Evolutionary conservation across 1,139 yeast species (phyloP), one percentile per base, ranked within the genome.

Genomic region (Citeromyces siamensis): DNA sequence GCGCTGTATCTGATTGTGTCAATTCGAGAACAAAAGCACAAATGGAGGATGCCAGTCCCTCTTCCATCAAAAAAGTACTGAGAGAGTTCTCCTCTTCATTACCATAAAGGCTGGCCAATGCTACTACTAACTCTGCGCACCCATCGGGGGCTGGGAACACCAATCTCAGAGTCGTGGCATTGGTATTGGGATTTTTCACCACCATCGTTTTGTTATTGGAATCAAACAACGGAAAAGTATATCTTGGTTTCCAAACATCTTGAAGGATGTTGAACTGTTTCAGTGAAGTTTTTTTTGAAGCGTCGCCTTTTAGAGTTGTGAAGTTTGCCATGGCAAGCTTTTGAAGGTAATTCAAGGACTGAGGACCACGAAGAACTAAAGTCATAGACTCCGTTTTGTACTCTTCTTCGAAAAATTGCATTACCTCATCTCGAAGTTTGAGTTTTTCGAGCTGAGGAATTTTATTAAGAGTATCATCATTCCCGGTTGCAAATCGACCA

Each of bases 291-390:
- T 10, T 32, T 4, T 18, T 14, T 17, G 20, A 3, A 1, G 37
- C 19, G 2, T 42, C 36, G 13, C 35, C 31, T 26, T n/a, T 39
- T 19, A 66, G 44, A 33, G 48, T 55, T 27, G 55, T 50, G 47
- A 77, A 76, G 40, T 60, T 52, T 1, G 55, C 34, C 2, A 61
- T 35, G 0, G 74, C 75, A 14, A 74, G 41, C 45, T 71, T 77
- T 37, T 68, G 71, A 32, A 80, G 50, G 27, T 58, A 53, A 42
- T 75, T 74, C 32, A 77, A 46, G 0, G 86, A 74, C 41, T 76
- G 79, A 0, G 84, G 75, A 0, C 86, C 79, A 44, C 68, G 63
- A 2, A 80, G 45, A 2, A 78, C 82, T 22, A 79, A 38, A 0
- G 71, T 57, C 69, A 75, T 69, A 35, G 64, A 74, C 5, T 51